Evolutionary conservation across 225 moss, liverwort and hornwort species (phyloP), one percentile per base, ranked within the genome.

Genomic region (Ulota crispa): DNA sequence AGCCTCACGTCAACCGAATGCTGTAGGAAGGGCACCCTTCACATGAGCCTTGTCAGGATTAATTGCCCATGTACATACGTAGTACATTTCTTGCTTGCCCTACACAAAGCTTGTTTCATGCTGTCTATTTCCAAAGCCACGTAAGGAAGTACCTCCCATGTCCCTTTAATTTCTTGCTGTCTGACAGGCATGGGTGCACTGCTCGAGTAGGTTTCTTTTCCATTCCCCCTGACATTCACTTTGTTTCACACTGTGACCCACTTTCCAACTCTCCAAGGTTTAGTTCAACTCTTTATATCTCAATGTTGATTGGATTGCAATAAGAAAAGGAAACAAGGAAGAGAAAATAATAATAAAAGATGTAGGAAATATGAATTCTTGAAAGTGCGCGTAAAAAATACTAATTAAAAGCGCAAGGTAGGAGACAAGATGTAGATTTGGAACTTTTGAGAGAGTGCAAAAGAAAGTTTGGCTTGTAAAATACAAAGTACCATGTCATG

Each of bases 21-120:
- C 28, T n/a, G 36, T 0, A 0, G 54, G 64, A 57, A 23, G 63
- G 63, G 69, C 68, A 50, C 68, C 31, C 2, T n/a, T 56, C 73
- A 70, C 84, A 70, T 84, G 80, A 76, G 75, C 32, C 62, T 9
- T 57, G 77, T 82, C 81, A 78, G 78, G 8, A 2, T 18, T 4
- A 13, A 8, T 16, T 31, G 36, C 4, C 2, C 5, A 6, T 39
- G 75, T 64, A 64, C 80, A 70, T 50, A 57, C 65, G 19, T 15
- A 50, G 36, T 36, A 56, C 41, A 50, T 18, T 18, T 50, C 50
- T 16, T 50, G 16, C 50, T 50, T 50, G 50, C 50, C 50, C 50
- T 50, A 5, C 50, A 50, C 5, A 50, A 50, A 50, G 37, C 74
- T 70, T 30, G 23, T 73, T 52, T 52, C 20, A 21, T 54, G 70